Evolutionary conservation across 2,329 filamentous ascomycete species (phyloP).

Genomic region (Geosmithia putterillii): DNA sequence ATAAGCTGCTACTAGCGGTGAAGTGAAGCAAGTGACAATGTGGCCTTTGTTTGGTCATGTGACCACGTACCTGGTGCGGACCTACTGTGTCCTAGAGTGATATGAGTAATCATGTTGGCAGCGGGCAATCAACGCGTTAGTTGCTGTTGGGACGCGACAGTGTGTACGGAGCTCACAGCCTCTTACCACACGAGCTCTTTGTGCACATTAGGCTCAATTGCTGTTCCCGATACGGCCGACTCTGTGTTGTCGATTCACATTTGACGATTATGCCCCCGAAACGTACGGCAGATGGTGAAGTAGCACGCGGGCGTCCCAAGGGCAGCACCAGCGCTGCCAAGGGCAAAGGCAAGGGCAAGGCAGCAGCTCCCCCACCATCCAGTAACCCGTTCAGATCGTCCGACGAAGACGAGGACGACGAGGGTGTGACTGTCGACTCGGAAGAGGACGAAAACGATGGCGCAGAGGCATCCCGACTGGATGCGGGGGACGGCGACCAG

Average conservation of each 20-base stretch:
- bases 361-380: slow-evolving; percentile 8
- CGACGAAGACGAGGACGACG: slow-evolving; percentile 9
- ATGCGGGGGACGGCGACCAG: slow-evolving; percentile 3
- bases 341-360: slow-evolving; percentile 6
- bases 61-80: background rate
- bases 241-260: background rate
- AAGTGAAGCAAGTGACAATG: background rate
- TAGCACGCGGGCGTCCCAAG: slow-evolving; percentile 20
- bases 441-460: background rate
- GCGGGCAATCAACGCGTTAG: background rate
- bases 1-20: too few species aligned
- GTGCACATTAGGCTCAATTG: too few species aligned
- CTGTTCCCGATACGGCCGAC: too few species aligned
- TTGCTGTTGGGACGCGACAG: background rate
- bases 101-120: too few species aligned
- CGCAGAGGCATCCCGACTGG: background rate
- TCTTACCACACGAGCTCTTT: too few species aligned
- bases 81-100: too few species aligned
- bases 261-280: slow-evolving; percentile 28
- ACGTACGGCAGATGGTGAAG: slow-evolving; percentile 14
- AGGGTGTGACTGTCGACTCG: too few species aligned
- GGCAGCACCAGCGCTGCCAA: slow-evolving; percentile 4
- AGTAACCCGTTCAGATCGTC: slow-evolving; percentile 23
- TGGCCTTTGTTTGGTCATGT: background rate
- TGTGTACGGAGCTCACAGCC: too few species aligned